Conservation (phyloP, 805 yeast genomes). For the Ogataea paradorogensis region DNA sequence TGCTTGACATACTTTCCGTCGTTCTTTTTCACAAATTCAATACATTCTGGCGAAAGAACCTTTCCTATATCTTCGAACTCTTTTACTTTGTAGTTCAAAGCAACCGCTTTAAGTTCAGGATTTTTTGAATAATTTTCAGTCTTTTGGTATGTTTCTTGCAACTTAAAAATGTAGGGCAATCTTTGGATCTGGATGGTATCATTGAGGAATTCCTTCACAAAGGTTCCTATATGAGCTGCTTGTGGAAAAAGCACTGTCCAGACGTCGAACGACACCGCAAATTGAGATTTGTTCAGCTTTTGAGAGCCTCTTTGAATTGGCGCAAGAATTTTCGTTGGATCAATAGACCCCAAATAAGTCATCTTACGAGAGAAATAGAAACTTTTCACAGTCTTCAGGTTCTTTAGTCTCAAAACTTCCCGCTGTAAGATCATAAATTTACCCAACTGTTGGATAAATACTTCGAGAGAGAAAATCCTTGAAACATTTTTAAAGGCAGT, state of each 20-base stretch:
- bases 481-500: conserved; percentile 1
- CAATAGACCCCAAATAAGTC: conserved; percentile 7
- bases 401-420: background rate
- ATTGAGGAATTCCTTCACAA: conserved; percentile 53
- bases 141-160: conserved; percentile 2
- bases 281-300: conserved; percentile 62
- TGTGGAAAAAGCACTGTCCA: conserved; percentile 71
- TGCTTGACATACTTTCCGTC: conserved; percentile 51
- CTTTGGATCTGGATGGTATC: conserved; percentile 73
- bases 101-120: conserved; percentile 48
- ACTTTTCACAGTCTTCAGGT: background rate
- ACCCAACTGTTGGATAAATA: background rate
- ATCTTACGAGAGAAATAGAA: conserved; percentile 1
- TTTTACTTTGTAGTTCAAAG: conserved; percentile 53
- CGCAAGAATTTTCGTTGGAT: conserved; percentile 38
- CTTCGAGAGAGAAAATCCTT: background rate
- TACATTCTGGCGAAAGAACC: conserved; percentile 42
- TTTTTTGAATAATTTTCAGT: conserved; percentile 1
- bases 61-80: conserved; percentile 36
- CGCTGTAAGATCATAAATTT: conserved; percentile 1
- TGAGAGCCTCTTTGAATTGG: conserved; percentile 69
- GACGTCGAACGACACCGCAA: conserved; percentile 53
- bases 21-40: conserved; percentile 44
- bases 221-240: conserved; percentile 56
- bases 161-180: conserved; percentile 61